Evolutionary conservation across 1,284 basidiomycete genomes (phyloP), one percentile per base, ranked within the genome.

Genomic region (Cerrena zonata): DNA sequence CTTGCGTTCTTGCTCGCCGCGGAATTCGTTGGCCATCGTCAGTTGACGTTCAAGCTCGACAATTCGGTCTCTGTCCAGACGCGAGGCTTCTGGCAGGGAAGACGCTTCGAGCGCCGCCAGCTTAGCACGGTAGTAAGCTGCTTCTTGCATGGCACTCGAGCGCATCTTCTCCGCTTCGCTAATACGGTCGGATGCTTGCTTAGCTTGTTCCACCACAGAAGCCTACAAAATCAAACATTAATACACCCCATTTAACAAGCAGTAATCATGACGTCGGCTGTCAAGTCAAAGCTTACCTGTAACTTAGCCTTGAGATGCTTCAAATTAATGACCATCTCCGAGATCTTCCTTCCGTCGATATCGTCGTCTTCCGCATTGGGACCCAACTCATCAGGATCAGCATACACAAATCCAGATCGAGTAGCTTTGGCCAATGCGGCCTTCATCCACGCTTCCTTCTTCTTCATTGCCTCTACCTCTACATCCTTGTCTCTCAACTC

Each of bases 41-140:
- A 97, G 69, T 55, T 90, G 86, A 41, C 78, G 76, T 67, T 99
- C 96, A 26, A 99, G 77, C 44, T 93, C 87, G 13, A 73, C 64
- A 21, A 87, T 75, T 40, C 93, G 89, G 50, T 94, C 89, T 5
- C 84, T 82, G 58, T 97, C 94, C 7, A 96, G 64, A 25, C 86
- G 82, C 5, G 76, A 72, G 2, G 83, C 61, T 39, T 96, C 92
- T 4, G 70, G 68, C 4, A 81, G 75, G 18, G 82, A 81, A 47
- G 80, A 78, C 1, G 79, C 72, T 65, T 99, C 96, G 52, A 92
- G 72, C 0, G 95, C 93, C 3, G 84, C 78, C 11, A 96, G 73
- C 71, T 98, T 98, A 45, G 94, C 91, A 44, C 95, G 91, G 67
- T 94, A 97, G 71, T 91, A 99, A 1, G 94, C 91, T 1, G 95